Conservation (phyloP, 805 yeast genomes). For the Ogataea henricii region DNA sequence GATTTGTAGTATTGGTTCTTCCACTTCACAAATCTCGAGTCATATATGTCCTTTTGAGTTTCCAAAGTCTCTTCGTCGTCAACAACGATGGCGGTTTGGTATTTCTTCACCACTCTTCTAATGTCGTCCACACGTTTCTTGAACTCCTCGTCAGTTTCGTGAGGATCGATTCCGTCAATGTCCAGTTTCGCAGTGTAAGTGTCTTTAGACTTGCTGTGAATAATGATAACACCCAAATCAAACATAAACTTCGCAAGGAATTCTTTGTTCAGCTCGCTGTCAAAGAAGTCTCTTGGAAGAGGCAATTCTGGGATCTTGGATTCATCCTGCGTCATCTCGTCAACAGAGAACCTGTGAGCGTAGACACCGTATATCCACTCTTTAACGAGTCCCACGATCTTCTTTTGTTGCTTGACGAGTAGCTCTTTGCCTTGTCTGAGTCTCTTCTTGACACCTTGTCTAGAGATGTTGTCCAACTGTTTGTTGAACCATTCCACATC, state of each 20-base stretch:
- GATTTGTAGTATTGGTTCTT: constrained; percentile 80
- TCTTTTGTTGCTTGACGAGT: constrained; percentile 71
- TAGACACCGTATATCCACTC: constrained; percentile 47
- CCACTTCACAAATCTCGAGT: constrained; percentile 76
- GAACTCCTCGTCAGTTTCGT: constrained; percentile 67
- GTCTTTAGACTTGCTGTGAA: constrained; percentile 60
- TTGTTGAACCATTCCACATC: constrained; percentile 92
- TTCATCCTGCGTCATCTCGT: constrained; percentile 36
- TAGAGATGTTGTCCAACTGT: constrained; percentile 75
- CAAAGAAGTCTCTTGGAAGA: constrained; percentile 50
- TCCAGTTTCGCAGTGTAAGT: constrained; percentile 64
- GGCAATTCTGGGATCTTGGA: constrained; percentile 45
- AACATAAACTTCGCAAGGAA: constrained; percentile 65
- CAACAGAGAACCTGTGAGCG: constrained; percentile 36
- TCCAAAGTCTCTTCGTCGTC: constrained; percentile 57
- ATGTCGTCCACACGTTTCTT: constrained; percentile 51
- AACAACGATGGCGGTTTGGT: constrained; percentile 63
- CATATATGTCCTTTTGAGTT: constrained; percentile 63
- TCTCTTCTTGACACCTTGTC: constrained; percentile 70
- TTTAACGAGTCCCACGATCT: constrained; percentile 58
- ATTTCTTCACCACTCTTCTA: constrained; percentile 59
- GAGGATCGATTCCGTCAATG: constrained; percentile 70
- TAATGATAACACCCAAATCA: constrained; percentile 65
- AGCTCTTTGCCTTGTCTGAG: constrained; percentile 64
- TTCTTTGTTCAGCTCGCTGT: constrained; percentile 49